Evolutionary conservation across 176 grass and related monocot genomes (phyloP), one percentile per base, ranked within the genome.

Genomic region (Oryza australiensis): DNA sequence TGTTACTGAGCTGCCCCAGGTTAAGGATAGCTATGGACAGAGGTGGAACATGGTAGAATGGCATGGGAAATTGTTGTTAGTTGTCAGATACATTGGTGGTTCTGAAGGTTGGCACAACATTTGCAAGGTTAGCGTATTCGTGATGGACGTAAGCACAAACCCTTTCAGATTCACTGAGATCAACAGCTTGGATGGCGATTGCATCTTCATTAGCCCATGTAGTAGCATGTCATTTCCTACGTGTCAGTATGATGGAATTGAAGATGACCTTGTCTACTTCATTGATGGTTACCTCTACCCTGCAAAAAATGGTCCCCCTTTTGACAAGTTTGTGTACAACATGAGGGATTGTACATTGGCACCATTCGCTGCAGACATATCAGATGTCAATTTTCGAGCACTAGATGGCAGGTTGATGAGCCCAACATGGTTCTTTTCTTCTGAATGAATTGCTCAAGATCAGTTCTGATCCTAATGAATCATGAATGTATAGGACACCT

Each of bases 191-290:
- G 38, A 87, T 65, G 79, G 86, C 0, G 29, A 82, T 24, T 87
- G 85, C 30, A 82, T 87, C 53, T 87, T 81, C 85, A 37, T 87
- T 60, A 87, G 79, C 55, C 66, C 80, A 0, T 88, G 86, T 60
- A 83, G 66, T 74, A 57, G 32, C 74, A 83, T 30, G 30, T 87
- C 64, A 5, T 88, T 88, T 63, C 18, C 11, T 66, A 65, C 67
- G 1, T 66, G 26, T 13, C 59, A 27, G 32, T 88, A 83, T n/a
- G 67, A 72, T 1, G 43, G 66, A 30, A 60, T 88, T 6, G 20
- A 88, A 73, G 74, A 40, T 9, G 66, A 88, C 45, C 20, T 46
- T 32, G 53, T 88, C 20, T 88, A 88, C 80, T 79, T 83, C 68
- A 46, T 79, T 33, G 67, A 75, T 72, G 67, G 74, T 26, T 12